Percentiles rank a stretch among this genome's conserved stretches.
Evolutionary conservation across 2,329 filamentous ascomycete genomes (phyloP).

Genomic region (Pezicula rhizophila): DNA sequence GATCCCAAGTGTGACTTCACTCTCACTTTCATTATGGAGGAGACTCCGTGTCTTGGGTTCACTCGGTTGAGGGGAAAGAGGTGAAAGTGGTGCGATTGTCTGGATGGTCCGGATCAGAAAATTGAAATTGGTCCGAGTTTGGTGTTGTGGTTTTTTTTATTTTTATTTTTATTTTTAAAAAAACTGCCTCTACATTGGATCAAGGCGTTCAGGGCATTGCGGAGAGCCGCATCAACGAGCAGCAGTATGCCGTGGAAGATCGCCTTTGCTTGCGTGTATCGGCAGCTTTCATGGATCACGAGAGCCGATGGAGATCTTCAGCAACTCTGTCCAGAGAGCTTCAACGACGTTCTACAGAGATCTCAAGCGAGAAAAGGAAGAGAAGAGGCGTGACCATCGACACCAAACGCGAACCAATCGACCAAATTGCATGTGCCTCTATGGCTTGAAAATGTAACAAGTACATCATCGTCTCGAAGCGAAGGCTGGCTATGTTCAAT

Average conservation of each 20-base stretch:
- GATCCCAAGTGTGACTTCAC: slow-evolving; percentile 1
- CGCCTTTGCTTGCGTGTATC: slow-evolving; percentile 12
- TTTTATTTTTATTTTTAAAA: too few relatives aligned
- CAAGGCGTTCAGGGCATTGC: slow-evolving; percentile 10
- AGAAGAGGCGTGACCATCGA: too few relatives aligned
- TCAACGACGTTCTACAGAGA: background rate
- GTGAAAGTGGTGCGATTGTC: slow-evolving; percentile 3
- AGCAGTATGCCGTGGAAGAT: slow-evolving; percentile 13
- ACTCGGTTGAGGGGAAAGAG: background rate
- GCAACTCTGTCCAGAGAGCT: background rate
- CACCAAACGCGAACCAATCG: too few relatives aligned
- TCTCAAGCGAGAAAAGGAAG: background rate
- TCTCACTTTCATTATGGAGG: background rate
- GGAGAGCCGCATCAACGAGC: slow-evolving; percentile 16
- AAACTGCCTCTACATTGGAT: slow-evolving; percentile 10
- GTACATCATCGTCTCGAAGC: too few relatives aligned
- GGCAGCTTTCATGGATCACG: slow-evolving; percentile 8
- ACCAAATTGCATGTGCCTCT: too few relatives aligned
- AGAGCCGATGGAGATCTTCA: slow-evolving; percentile 3
- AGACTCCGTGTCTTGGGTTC: slow-evolving; percentile 4
- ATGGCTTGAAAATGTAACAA: too few relatives aligned
- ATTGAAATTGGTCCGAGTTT: slow-evolving; percentile 7
- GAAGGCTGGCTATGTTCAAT: too few relatives aligned
- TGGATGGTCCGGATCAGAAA: slow-evolving; percentile 8
- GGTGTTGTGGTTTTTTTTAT: too few relatives aligned